Evolutionary conservation across 1,284 basidiomycete genomes (phyloP).

Genomic region (Pascua guehoae): DNA sequence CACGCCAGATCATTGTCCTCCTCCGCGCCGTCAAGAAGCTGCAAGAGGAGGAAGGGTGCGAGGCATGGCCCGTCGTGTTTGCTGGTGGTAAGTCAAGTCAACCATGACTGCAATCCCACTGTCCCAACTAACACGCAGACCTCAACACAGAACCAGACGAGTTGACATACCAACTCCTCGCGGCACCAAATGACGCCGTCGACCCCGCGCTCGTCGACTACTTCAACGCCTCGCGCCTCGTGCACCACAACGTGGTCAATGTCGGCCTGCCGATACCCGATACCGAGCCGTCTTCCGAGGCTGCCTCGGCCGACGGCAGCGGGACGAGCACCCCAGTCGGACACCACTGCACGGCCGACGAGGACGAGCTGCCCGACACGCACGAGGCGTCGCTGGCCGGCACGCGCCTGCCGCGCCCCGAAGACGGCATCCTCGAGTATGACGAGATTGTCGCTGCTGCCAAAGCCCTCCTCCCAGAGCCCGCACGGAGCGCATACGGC

Average conservation of each 20-base stretch:
- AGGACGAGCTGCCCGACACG: conserved; percentile 64
- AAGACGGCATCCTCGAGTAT: conserved; percentile 69
- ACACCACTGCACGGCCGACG: conserved; percentile 37
- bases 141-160: conserved; percentile 90
- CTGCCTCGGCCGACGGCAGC: conserved; percentile 6
- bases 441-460: conserved; percentile 62
- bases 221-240: conserved; percentile 66
- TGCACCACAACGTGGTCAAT: conserved; percentile 73
- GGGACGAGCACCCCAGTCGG: conserved; percentile 9
- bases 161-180: conserved; percentile 75
- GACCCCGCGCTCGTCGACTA: conserved; percentile 56
- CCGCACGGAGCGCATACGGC: conserved; percentile 51
- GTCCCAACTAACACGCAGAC: conserved; percentile 56
- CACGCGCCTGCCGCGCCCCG: conserved; percentile 59
- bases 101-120: neutral
- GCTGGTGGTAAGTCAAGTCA: conserved; percentile 64
- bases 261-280: conserved; percentile 30
- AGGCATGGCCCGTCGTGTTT: conserved; percentile 71
- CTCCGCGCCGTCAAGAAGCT: conserved; percentile 64
- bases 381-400: conserved; percentile 61
- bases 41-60: conserved; percentile 53
- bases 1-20: conserved; percentile 60
- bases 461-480: conserved; percentile 29
- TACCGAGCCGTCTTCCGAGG: conserved; percentile 25
- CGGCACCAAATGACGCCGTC: conserved; percentile 57